Evolutionary conservation across 2,329 filamentous ascomycete genomes (phyloP), one percentile per base, ranked within the genome.

Genomic region (Ceratocystis cacaofunesta): DNA sequence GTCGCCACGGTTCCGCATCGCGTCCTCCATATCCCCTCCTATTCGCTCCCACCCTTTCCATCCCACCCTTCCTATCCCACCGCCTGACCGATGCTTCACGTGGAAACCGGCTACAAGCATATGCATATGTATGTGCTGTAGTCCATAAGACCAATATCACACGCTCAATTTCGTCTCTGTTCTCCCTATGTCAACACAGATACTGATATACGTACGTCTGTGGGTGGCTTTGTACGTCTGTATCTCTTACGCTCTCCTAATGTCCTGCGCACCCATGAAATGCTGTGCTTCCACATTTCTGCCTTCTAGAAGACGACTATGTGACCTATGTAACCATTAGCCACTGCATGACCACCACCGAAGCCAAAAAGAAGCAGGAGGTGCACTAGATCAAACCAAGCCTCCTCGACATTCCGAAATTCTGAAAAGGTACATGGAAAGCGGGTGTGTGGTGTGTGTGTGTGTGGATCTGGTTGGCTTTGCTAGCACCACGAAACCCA

Each of bases 91-190:
- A 41, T 41, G 36, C 36, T 41, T 41, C 36, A 41, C 36, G 36
- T 41, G 46, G 46, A 48, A n/a, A 22, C 46, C 46, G 19, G 46
- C 7, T 58, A 58, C 66, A 71, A 19, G 12, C 22, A 64, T 15
- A 61, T 66, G 60, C 61, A 66, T 66, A 62, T 63, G 44, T 68
- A 85, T 84, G 82, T 79, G 80, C 76, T 78, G 77, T 72, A 72
- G 36, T 76, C 70, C n/a, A 48, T 48, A 41, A 41, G 36, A 41
- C 36, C 46, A n/a, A 48, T 19, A n/a, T 48, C 46, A 48, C 46
- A 48, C 46, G 19, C n/a, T 48, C 19, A 48, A 48, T 22, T 7
- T 22, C 46, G 46, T n/a, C 5, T 48, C 2, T 6, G 19, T 22
- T 52, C 22, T 22, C 12, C 22, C 19, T 52, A 22, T 12, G 1